phyloP scores from a whole-genome alignment of 177 flowering plant genomes.

The Tripterygium wilfordii region DNA sequence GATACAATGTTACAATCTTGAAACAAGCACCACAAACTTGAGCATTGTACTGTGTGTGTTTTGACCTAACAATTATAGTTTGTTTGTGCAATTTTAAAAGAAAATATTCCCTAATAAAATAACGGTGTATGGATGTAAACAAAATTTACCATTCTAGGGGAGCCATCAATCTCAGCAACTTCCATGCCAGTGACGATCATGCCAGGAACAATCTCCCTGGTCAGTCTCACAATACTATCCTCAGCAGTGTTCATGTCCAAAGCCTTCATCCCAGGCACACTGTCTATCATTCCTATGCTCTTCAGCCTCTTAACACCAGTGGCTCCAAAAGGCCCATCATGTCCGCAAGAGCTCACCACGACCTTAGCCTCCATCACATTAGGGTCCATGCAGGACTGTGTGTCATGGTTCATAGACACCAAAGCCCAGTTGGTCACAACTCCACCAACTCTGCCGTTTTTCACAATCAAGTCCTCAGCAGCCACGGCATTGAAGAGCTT shows the following conservation, averaged over 20 bases:
- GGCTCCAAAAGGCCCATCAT: slow-evolving; percentile 93
- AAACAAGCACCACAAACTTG: no score
- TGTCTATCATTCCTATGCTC: slow-evolving; percentile 78
- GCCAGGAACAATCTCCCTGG: slow-evolving; percentile 86
- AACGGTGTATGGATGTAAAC: background rate
- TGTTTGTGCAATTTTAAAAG: background rate
- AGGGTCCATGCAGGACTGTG: slow-evolving; percentile 97
- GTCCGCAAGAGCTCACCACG: slow-evolving; percentile 94
- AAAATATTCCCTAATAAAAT: background rate
- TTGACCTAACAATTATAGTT: background rate
- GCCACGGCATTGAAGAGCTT: slow-evolving; percentile 97
- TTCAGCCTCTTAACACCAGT: slow-evolving; percentile 91
- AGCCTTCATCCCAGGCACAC: slow-evolving; percentile 89
- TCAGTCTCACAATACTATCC: slow-evolving; percentile 77
- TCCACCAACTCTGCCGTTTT: slow-evolving; percentile 53
- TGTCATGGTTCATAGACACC: slow-evolving; percentile 95
- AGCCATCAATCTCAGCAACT: slow-evolving; percentile 94
- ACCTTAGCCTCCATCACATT: slow-evolving; percentile 95
- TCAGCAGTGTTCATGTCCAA: slow-evolving; percentile 89
- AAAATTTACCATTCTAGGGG: slow-evolving; percentile 74
- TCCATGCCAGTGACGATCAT: slow-evolving; percentile 96
- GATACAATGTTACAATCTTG: no score
- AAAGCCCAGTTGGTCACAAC: slow-evolving; percentile 98
- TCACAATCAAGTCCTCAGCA: slow-evolving; percentile 88
- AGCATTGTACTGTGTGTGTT: no score